Evolutionary conservation across 169 alveolate species (phyloP).

Genomic region (Blepharisma undulans): DNA sequence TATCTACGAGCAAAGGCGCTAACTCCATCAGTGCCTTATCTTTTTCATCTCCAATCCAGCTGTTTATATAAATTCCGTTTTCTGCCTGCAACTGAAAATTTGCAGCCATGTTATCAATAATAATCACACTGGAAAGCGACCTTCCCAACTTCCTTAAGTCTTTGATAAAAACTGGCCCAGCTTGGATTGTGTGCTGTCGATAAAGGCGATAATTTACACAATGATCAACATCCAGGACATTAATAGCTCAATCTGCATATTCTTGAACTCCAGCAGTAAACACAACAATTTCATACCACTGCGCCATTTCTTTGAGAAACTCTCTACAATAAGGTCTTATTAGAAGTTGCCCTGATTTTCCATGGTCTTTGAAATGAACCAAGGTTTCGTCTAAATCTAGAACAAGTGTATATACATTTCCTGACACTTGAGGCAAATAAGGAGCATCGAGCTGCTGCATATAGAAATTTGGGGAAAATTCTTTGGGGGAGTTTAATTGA

Average conservation of each 20-base stretch:
- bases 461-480: neutral
- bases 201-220: constrained; percentile 81
- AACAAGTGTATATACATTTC: constrained; percentile 73
- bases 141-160: constrained; percentile 85
- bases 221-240: constrained; percentile 72
- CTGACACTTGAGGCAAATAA: neutral
- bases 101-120: constrained; percentile 89
- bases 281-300: constrained; percentile 77
- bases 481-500: neutral
- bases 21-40: constrained; percentile 75
- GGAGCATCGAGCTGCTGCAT: neutral
- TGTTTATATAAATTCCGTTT: constrained; percentile 84
- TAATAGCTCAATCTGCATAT: constrained; percentile 88
- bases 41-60: constrained; percentile 86
- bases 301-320: constrained; percentile 74
- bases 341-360: constrained; percentile 81
- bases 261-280: constrained; percentile 86
- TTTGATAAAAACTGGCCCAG: constrained; percentile 73
- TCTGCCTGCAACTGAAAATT: constrained; percentile 82
- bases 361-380: constrained; percentile 82
- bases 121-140: constrained; percentile 74
- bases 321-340: constrained; percentile 81
- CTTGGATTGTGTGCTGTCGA: constrained; percentile 81
- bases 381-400: constrained; percentile 91
- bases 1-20: constrained; percentile 60